phyloP scores from a whole-genome alignment of 192 early-diverging fungal species.

The Globomyces pollinis-pini region DNA sequence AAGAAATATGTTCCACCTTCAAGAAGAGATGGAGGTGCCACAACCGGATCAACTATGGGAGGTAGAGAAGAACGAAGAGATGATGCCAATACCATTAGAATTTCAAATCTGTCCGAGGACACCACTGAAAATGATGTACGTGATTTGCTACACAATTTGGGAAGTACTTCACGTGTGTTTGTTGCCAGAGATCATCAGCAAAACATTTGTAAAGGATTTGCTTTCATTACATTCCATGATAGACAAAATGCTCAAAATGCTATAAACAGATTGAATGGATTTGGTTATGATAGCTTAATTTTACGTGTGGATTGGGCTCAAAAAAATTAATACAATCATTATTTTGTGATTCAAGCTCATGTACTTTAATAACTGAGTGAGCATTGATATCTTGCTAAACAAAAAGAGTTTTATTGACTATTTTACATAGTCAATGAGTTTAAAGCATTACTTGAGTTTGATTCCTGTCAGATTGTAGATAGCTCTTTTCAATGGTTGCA shows the following conservation, averaged over 20 bases:
- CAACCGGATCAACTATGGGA: constrained; percentile 16
- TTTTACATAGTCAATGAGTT: too few species aligned
- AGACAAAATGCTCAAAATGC: constrained; percentile 76
- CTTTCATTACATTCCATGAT: constrained; percentile 83
- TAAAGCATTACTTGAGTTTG: too few species aligned
- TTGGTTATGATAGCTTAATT: constrained; percentile 95
- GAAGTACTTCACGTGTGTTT: constrained; percentile 73
- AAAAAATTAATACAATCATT: too few species aligned
- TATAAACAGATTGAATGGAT: constrained; percentile 81
- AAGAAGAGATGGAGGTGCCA: constrained; percentile 64
- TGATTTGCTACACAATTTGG: constrained; percentile 83
- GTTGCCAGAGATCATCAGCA: constrained; percentile 80
- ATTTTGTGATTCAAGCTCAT: too few species aligned
- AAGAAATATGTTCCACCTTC: constrained; percentile 83
- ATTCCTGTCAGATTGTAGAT: too few species aligned
- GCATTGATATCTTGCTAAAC: too few species aligned
- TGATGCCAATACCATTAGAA: constrained; percentile 61
- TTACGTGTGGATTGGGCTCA: constrained; percentile 3
- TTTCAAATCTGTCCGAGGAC: constrained; percentile 95
- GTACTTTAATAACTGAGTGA: too few species aligned
- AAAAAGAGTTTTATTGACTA: too few species aligned
- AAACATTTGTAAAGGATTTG: constrained; percentile 86
- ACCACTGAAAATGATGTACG: constrained; percentile 80
- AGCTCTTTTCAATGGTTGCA: too few species aligned
- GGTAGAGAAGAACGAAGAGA: constrained; percentile 34